Evolutionary conservation across 2,329 filamentous ascomycete species (phyloP), one percentile per base, ranked within the genome.

Genomic region (Aspergillus pseudoglaucus): DNA sequence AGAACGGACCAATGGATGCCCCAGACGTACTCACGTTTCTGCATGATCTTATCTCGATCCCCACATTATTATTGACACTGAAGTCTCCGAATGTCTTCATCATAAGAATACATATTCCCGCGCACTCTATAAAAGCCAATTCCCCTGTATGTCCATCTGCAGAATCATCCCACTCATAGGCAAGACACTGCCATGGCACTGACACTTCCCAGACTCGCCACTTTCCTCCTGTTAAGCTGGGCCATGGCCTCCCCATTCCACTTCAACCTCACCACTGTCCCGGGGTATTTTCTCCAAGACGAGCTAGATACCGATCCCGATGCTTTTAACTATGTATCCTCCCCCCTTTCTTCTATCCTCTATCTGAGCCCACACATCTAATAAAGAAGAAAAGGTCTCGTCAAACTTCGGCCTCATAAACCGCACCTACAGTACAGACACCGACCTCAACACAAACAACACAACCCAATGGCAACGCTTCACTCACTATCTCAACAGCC

Each of bases 381-480:
- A 46, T 44, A 20, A 20, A 22, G n/a, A 23, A 6, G 0, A 35
- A 30, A 12, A 74, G 71, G 66, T 61, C 9, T 40, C 62, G n/a
- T 62, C 60, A 10, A 71, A 73, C 53, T 77, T 80, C 44, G 77
- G 77, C 32, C 67, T 80, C 8, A 75, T 79, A 17, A 56, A 69
- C 32, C 70, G 68, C 33, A 51, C 57, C 1, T 79, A 79, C 54
- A 60, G 66, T 33, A 64, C 65, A 8, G 72, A 76, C 47, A n/a
- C 48, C 7, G 47, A 58, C 14, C 49, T 61, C 25, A 58, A 66
- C 32, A 45, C 62, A n/a, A 53, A 55, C 15, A 49, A 65, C 6
- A 60, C 69, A 15, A 79, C 75, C 0, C 78, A 79, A 62, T 84
- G 80, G 80, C 66, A 78, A 47, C 72, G 75, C 9, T 78, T 83